Base-by-base conservation (phyloP, 2,329 filamentous ascomycete genomes). In the Aspergillus nomiae region DNA sequence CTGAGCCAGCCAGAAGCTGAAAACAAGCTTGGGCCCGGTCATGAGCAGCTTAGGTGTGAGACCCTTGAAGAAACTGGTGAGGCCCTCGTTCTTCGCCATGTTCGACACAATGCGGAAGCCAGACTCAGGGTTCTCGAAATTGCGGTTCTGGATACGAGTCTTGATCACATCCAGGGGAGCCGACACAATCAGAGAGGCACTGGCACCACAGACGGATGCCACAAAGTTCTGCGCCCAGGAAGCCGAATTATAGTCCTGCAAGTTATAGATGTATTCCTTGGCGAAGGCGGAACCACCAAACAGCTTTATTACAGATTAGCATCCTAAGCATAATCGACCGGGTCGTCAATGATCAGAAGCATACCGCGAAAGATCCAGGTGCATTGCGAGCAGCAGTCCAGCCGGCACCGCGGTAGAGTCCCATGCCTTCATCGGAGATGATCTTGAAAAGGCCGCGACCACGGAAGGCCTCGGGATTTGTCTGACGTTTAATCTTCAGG, bases 1-100 rank as follows among this genome's bases (percentile, higher is more conserved):
- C 85, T 99, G 95, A 62, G 95, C 95, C 76, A 99, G 88, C 95
- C 95, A 99, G 89, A 99, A 99, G 65, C 94, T 97, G 85, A 99
- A 99, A 67, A 98, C 95, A 65, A 99, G 87, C 87, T 99, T 99
- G 67, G 95, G 95, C 28, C 95, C 96, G 19, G 95, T 99, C 95
- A 99, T 99, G 74, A 99, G 86, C 68, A 99, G 88, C 90, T 99
- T 99, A 66, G 95, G 95, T 56, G 93, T 91, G 68, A 99, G 82
- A 50, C 95, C 95, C 88, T 99, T 99, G 88, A 99, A 99, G 87
- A 99, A 98, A 73, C 90, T 90, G 19, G 85, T 83, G 63, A 90
- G 77, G 26, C 94, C 95, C 81, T 99, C 95, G 71, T 97, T 88
- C 84, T 89, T 92, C 68, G 92, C 87, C 95, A 99, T 99, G 78